These are phyloP conservation scores for Tulasnella sp. DNA, from an alignment of 768 basidiomycete species.

Conservation along the genomic window DNA sequence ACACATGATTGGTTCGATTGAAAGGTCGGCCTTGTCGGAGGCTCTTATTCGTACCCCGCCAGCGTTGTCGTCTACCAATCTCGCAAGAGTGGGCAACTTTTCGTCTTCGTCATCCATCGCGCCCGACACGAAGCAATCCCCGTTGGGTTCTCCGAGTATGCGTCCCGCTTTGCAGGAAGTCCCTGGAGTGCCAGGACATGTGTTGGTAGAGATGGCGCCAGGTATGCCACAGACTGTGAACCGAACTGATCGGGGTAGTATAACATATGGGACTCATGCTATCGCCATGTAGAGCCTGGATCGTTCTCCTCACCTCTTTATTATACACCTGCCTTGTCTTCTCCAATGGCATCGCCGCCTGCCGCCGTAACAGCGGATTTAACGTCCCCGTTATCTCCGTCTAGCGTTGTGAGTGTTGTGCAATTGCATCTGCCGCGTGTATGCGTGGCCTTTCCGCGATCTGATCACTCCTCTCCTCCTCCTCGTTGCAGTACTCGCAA, in stretches of 20 bases:
- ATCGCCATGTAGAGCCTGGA: conserved; percentile 17
- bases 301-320: background rate
- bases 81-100: background rate
- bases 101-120: conserved; percentile 13
- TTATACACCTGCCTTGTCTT: background rate
- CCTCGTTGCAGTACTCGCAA: conserved; percentile 6
- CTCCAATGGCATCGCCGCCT: background rate
- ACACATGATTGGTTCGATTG: background rate
- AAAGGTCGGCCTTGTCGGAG: background rate
- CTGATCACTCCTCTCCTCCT: conserved; percentile 10
- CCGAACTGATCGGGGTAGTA: conserved; percentile 9
- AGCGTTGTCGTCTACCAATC: conserved; percentile 1
- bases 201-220: conserved; percentile 21
- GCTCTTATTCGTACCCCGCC: conserved; percentile 3
- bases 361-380: background rate
- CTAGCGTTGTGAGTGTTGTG: background rate
- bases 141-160: background rate
- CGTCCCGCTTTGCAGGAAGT: conserved; percentile 3
- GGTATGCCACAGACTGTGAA: conserved; percentile 4
- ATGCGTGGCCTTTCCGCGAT: conserved; percentile 1
- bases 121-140: background rate
- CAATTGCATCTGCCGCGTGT: background rate
- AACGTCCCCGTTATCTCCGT: conserved; percentile 13
- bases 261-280: conserved; percentile 12
- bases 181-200: conserved; percentile 22